These are phyloP conservation scores for Penstemon davidsonii DNA, from an alignment of 257 asterid genomes.

Conservation along the genomic window DNA sequence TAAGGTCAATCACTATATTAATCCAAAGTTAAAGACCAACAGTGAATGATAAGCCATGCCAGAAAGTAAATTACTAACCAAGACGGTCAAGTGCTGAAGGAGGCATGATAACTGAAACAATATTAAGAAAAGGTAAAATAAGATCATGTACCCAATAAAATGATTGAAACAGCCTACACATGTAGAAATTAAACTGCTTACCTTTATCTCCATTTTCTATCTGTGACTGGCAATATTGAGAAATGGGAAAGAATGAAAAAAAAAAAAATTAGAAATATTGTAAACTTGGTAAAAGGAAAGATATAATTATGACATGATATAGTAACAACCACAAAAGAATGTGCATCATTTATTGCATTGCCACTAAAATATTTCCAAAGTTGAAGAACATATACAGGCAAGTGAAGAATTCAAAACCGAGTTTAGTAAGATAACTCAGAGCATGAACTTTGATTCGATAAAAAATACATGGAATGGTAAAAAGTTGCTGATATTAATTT, in stretches of 20 bases:
- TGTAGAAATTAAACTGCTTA: slow-evolving; percentile 31
- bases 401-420: too few species aligned
- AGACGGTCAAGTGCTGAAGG: slow-evolving; percentile 98
- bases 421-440: too few species aligned
- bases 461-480: slow-evolving; percentile 7
- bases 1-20: slow-evolving; percentile 20
- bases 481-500: background rate
- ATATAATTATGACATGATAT: background rate
- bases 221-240: slow-evolving; percentile 68
- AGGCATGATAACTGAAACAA: slow-evolving; percentile 88
- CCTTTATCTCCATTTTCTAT: slow-evolving; percentile 97
- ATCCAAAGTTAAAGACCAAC: background rate
- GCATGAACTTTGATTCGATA: background rate
- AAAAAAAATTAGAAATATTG: slow-evolving; percentile 19
- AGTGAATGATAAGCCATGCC: slow-evolving; percentile 18
- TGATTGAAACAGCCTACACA: slow-evolving; percentile 1
- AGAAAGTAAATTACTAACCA: slow-evolving; percentile 51
- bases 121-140: slow-evolving; percentile 9
- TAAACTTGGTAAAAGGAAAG: slow-evolving; percentile 8
- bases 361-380: too few species aligned
- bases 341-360: too few species aligned
- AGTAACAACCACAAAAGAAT: background rate
- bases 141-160: slow-evolving; percentile 22
- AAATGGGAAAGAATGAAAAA: background rate
- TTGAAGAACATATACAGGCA: background rate